Evolutionary conservation across 768 basidiomycete species (phyloP), one percentile per base, ranked within the genome.

Genomic region (Suillus subluteus): DNA sequence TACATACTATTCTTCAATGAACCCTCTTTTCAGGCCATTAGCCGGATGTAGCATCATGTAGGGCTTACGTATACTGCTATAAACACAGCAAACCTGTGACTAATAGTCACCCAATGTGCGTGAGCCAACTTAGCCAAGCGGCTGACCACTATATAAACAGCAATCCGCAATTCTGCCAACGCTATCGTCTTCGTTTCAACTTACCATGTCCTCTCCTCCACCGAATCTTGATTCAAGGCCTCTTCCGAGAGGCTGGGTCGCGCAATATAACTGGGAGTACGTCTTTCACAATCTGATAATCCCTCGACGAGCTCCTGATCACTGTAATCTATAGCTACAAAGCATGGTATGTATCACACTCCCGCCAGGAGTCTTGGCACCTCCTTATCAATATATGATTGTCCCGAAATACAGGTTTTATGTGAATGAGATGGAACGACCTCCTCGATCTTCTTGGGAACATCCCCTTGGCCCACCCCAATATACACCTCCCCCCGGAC

Each of bases 191-290:
- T 68, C 48, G 68, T 66, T 67, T 59, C 63, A 65, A 59, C 64
- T 32, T 55, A 66, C 65, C 54, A 84, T 87, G 75, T 74, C 82
- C 63, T 76, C 81, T 65, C 82, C 84, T 65, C 81, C 86, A 54
- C 76, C 79, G 58, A 78, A 78, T 75, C 84, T 84, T n/a, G 91
- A 92, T 73, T 74, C 77, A 15, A 84, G 91, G 63, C 78, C 81
- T 5, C 82, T 92, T 1, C 91, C 91, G 12, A 78, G 78, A 1
- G 91, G 91, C 46, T 93, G 91, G 91, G 79, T 86, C 21, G 77
- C 83, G 21, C 89, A 91, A 70, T 93, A 81, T 71, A 91, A 94
- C 70, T 58, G 73, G 63, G 88, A 87, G 92, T 92, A 72, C 58
- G 88, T 83, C 23, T 65, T 23, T 23, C 13, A 4, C 54, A 37